Base-by-base conservation (phyloP, 768 basidiomycete genomes). In the Mycena albidolilacea region DNA sequence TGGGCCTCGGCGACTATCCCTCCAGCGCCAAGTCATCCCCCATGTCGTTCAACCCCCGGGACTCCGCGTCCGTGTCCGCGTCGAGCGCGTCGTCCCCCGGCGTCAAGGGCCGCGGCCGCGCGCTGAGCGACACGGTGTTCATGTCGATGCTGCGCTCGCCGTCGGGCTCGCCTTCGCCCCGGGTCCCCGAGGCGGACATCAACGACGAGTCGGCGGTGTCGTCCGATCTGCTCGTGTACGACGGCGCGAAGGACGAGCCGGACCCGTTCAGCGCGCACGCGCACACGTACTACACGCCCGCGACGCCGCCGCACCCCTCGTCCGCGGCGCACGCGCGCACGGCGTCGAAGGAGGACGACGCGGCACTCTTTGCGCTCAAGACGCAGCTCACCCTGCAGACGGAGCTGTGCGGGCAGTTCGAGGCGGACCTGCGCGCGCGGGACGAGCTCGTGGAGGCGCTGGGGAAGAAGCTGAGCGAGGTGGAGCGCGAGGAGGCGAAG, bases 211-310 rank as follows among this genome's bases (percentile, higher is more conserved):
- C 87, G 30, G 30, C 30, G 30, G 30, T 30, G 0, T 82, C 83
- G 1, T 78, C 83, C 4, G 84, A 88, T 3, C 80, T 91, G 6
- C 81, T 89, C 17, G 82, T 91, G 4, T 90, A 89, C 77, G 80
- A 57, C 70, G 43, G 12, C 41, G 10, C 50, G 66, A 43, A 12
- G 23, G 48, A 38, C 74, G 90, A 90, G 75, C 91, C 92, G 8
- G 93, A 95, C 79, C 93, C 93, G 3, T 95, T 95, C 82, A 88
- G 89, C 60, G 89, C 89, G 2, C 85, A 93, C 73, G 92, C 93
- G 21, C 91, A 86, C 39, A 93, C 93, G 0, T 95, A 94, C 78
- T 95, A 93, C 78, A 92, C 92, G 0, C 92, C 93, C 0, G 85
- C 87, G 0, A 92, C 93, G 0, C 92, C 93, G 21, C 89, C 90